Evolutionary conservation across 768 basidiomycete species (phyloP), one percentile per base, ranked within the genome.

Genomic region (Podaxis sp.): DNA sequence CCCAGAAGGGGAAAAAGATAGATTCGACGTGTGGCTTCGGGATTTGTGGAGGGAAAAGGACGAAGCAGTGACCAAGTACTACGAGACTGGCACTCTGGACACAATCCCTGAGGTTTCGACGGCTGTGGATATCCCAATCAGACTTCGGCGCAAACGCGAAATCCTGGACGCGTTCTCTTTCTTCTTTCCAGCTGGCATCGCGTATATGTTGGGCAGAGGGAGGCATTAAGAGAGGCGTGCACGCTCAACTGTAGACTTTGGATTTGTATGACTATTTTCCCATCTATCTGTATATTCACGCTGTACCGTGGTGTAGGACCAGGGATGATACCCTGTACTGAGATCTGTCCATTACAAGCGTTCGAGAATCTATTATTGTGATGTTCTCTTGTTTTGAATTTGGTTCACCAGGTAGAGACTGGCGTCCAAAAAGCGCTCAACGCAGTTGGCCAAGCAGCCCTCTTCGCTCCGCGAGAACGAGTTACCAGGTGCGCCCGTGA

Each of bases 381-480:
- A 55, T 11, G n/a, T 41, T 33, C 60, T 54, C 67, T 84, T 82
- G 65, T 80, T 73, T 64, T 86, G 82, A 36, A 88, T 80, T 62
- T 84, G 82, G 66, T 86, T 85, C 62, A 97, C 88, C 80, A 98
- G 83, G 77, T 85, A 91, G 46, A 94, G 74, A 70, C 87, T 90
- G 40, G 88, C 85, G 77, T 98, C 96, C 68, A 98, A 78, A 78
- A 97, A 98, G 62, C 95, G 82, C 62, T 93, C 92, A 55, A 96
- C 94, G 71, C 96, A 97, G 76, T 96, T 95, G 58, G 82, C 78
- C 54, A 98, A 82, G 73, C 96, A 98, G 60, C 78, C 80, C 69
- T 90, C 87, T 76, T 98, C 96, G 44, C 84, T 77, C 54, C 88
- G 80, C 22, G 91, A 89, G 74, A 96, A 95, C 30, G 86, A 79